Conservation (phyloP, 2,329 filamentous ascomycete genomes). For the Monascus ruber region DNA sequence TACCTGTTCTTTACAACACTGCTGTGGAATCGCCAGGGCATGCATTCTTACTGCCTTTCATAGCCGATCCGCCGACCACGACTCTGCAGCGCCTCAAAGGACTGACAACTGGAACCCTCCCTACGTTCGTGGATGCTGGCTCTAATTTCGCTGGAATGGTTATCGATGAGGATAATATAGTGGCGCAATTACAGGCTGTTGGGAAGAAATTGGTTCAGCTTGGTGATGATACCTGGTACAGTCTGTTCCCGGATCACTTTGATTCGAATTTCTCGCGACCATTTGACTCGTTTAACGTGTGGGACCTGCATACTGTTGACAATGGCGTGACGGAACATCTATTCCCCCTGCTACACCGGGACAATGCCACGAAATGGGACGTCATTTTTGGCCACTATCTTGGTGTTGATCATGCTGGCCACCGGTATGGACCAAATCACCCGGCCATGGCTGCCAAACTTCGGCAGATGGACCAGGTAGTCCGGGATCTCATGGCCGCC, state of each 20-base stretch:
- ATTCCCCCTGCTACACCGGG: conserved; percentile 57
- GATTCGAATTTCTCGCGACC: conserved; percentile 72
- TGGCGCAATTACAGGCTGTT: conserved; percentile 52
- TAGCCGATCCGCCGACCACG: conserved; percentile 89
- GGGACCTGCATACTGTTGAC: conserved; percentile 93
- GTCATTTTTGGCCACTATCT: conserved; percentile 89
- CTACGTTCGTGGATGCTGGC: conserved; percentile 86
- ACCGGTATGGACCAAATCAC: conserved; percentile 90
- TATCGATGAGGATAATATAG: conserved; percentile 82
- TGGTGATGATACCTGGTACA: conserved; percentile 96
- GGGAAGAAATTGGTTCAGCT: conserved; percentile 78
- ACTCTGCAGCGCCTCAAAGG: conserved; percentile 89
- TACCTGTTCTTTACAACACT: conserved; percentile 78
- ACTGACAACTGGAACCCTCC: conserved; percentile 84
- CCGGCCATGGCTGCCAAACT: conserved; percentile 84
- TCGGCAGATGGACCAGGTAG: conserved; percentile 75
- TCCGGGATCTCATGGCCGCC: conserved; percentile 57
- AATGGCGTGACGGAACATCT: conserved; percentile 89
- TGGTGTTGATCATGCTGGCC: conserved; percentile 92
- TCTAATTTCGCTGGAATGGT: conserved; percentile 92
- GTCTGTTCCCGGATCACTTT: conserved; percentile 89
- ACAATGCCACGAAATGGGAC: conserved; percentile 67
- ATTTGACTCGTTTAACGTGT: conserved; percentile 97
- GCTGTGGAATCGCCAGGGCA: conserved; percentile 63
- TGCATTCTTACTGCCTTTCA: conserved; percentile 86